Evolutionary conservation across 495 filamentous ascomycete species (phyloP).

Genomic region (Ascodesmis nigricans): DNA sequence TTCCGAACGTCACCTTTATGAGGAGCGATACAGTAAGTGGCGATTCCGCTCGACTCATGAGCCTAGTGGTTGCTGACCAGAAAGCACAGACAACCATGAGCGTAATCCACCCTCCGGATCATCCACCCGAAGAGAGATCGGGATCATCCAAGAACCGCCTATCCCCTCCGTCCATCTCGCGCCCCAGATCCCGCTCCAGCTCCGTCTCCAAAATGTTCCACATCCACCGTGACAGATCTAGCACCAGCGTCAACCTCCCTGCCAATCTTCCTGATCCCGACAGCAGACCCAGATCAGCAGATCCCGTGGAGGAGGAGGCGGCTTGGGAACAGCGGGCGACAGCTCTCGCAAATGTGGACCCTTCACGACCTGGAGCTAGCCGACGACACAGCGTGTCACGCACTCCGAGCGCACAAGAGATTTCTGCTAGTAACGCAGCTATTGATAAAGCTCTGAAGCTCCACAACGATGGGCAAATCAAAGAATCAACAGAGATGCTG

Average conservation of each 20-base stretch:
- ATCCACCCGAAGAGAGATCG: slow-evolving; percentile 4
- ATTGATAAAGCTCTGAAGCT: slow-evolving; percentile 92
- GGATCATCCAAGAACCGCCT: slow-evolving; percentile 21
- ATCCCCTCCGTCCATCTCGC: slow-evolving; percentile 29
- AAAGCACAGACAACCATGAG: slow-evolving; percentile 23
- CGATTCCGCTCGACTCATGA: slow-evolving; percentile 20
- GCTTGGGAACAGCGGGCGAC: slow-evolving; percentile 21
- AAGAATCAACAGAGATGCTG: slow-evolving; percentile 61
- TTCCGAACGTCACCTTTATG: slow-evolving; percentile 60
- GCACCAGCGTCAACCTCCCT: slow-evolving; percentile 54
- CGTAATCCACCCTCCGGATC: slow-evolving; percentile 11
- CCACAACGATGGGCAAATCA: slow-evolving; percentile 50
- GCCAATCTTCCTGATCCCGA: slow-evolving; percentile 52
- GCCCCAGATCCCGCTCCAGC: slow-evolving; percentile 24
- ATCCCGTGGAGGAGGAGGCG: slow-evolving; percentile 26
- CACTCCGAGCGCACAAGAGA: background rate
- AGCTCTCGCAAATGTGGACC: slow-evolving; percentile 4
- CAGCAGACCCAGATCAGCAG: no score
- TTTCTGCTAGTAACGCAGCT: slow-evolving; percentile 28
- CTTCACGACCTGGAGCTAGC: background rate
- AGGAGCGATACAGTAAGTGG: slow-evolving; percentile 44
- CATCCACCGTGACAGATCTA: slow-evolving; percentile 28
- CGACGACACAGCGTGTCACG: background rate
- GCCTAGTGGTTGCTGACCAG: slow-evolving; percentile 44
- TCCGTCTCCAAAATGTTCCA: slow-evolving; percentile 12